A percentile compares a stretch with the other conserved stretches of the same genome.
phyloP scores from a whole-genome alignment of 306 rosid genomes.

The Quercus agrifolia region DNA sequence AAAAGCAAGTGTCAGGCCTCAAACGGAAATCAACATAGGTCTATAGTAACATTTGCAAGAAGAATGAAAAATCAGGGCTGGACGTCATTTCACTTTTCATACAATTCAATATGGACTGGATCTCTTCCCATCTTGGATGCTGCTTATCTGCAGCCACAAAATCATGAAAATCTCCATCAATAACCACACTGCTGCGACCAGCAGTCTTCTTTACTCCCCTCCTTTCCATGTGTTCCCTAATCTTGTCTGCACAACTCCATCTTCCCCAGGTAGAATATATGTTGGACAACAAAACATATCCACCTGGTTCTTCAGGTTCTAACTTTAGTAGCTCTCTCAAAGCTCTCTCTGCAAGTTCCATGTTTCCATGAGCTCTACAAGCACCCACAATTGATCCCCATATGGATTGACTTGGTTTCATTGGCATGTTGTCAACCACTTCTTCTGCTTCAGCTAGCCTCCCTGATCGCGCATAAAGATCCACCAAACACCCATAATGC shows the following conservation, averaged over 20 bases:
- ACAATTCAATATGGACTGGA: constrained; percentile 24
- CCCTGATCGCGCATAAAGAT: constrained; percentile 46
- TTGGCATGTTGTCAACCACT: constrained; percentile 45
- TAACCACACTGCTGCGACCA: constrained; percentile 38
- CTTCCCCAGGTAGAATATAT: constrained; percentile 46
- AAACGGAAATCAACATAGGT: no score
- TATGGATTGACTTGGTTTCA: constrained; percentile 41
- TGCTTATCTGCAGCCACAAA: constrained; percentile 40
- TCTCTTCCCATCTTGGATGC: constrained; percentile 46
- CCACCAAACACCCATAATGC: constrained; percentile 60
- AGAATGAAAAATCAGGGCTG: no score
- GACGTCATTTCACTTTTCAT: constrained; percentile 33
- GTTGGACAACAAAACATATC: constrained; percentile 49
- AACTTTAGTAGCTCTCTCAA: constrained; percentile 34
- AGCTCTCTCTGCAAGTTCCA: constrained; percentile 48
- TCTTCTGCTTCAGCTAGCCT: constrained; percentile 37
- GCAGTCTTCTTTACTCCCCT: constrained; percentile 54
- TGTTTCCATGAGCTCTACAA: constrained; percentile 42
- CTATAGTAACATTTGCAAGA: no score
- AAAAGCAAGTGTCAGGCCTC: no score
- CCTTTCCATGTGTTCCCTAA: constrained; percentile 46
- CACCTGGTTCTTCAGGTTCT: constrained; percentile 53
- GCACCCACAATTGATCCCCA: constrained; percentile 61
- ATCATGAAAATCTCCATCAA: constrained; percentile 40
- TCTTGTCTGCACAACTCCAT: constrained; percentile 42